Conservation (phyloP, 148 eudicot species). For the Rhododendron molle region DNA sequence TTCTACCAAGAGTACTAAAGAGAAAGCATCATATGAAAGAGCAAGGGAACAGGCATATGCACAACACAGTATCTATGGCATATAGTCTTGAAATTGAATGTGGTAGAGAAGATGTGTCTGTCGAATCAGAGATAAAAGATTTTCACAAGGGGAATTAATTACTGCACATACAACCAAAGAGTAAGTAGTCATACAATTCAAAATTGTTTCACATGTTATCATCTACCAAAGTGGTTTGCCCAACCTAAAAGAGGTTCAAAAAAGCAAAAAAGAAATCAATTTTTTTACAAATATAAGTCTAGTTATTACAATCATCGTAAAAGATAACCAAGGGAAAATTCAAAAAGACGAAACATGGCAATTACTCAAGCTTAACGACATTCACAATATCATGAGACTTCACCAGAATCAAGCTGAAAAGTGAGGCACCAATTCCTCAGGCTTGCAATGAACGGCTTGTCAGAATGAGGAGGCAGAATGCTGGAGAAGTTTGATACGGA, state of each 20-base stretch:
- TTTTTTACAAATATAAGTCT: background rate
- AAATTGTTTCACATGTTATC: background rate
- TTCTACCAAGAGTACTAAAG: background rate
- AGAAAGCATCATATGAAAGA: background rate
- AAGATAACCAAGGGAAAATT: background rate
- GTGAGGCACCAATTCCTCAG: conserved; percentile 9
- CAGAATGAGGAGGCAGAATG: conserved; percentile 6
- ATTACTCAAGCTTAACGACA: background rate
- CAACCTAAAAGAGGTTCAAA: background rate
- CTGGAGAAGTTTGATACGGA: conserved; percentile 13
- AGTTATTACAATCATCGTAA: background rate
- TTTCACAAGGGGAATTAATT: background rate
- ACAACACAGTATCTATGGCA: background rate
- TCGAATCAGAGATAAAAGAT: background rate
- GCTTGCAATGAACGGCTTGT: background rate
- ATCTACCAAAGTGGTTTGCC: background rate
- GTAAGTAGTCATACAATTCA: background rate
- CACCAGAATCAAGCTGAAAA: conserved; percentile 13
- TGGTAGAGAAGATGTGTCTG: background rate
- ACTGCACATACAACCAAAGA: background rate
- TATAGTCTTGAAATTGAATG: background rate
- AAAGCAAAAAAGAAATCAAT: background rate
- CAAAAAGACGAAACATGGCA: background rate
- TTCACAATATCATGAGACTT: background rate
- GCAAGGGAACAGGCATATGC: background rate